Conservation (phyloP, 2,329 filamentous ascomycete genomes). For the Rutstroemia sydowiana region DNA sequence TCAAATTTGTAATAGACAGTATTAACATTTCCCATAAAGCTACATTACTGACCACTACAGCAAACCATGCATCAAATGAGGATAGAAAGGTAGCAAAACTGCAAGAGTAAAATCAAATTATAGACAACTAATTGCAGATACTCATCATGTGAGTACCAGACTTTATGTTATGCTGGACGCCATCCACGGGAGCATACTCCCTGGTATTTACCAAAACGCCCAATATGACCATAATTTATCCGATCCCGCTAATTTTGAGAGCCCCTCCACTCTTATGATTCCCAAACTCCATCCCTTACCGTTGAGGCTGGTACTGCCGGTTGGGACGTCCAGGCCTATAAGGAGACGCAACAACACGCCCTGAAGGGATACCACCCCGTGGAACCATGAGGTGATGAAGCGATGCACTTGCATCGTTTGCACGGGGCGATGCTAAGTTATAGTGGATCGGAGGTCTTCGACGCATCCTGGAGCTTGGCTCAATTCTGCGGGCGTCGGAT, state of each 20-base stretch:
- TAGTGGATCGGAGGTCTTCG: not conserved
- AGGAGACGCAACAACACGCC: conserved; percentile 17
- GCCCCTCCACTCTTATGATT: not conserved
- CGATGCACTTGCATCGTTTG: conserved; percentile 1
- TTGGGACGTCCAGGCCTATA: conserved; percentile 17
- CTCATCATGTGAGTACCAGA: no score
- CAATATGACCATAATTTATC: not conserved
- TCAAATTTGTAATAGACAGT: no score
- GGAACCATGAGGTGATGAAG: conserved; percentile 9
- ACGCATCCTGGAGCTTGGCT: conserved; percentile 8
- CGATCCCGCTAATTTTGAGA: conserved; percentile 6
- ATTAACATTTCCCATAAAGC: no score
- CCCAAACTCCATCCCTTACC: conserved; percentile 4
- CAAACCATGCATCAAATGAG: no score
- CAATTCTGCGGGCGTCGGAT: conserved; percentile 5
- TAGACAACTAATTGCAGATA: no score
- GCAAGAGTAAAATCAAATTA: no score
- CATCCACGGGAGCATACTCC: not conserved
- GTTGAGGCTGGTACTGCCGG: conserved; percentile 19
- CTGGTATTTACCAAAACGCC: not conserved
- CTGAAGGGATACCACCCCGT: conserved; percentile 22
- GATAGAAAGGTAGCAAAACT: no score
- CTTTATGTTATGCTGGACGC: no score
- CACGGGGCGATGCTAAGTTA: not conserved
- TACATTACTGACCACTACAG: no score